Evolutionary conservation across 2,329 filamentous ascomycete genomes (phyloP), one percentile per base, ranked within the genome.

Genomic region (Apiospora marii): DNA sequence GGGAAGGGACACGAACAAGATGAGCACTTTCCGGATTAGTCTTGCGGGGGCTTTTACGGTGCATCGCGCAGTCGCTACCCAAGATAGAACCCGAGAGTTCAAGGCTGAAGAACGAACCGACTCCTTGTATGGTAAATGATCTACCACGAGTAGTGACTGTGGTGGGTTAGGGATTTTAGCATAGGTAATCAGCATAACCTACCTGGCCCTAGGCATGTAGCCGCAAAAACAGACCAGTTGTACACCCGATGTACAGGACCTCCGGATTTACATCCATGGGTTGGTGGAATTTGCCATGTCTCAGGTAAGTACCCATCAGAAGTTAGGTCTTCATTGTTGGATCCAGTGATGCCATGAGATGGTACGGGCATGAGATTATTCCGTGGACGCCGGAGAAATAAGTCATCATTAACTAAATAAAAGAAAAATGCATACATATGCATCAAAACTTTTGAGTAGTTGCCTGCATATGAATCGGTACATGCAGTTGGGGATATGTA

Each of bases 1-100:
- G 37, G 37, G 10, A 10, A 64, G 10, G 58, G 34, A 41, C 34
- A 41, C 30, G 19, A 64, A 64, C 58, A 24, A 64, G 58, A 64
- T 64, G 58, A 64, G 58, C 58, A 64, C 8, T 41, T 41, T 41
- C 58, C 58, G 22, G 24, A 41, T 64, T n/a, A 34, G 34, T 64
- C 34, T 64, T 64, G 58, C 1, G 58, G 12, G 58, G 58, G 58
- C 34, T 34, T n/a, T n/a, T 24, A 10, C 22, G 41, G 41, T 41
- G 34, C 58, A 64, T n/a, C n/a, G 58, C 37, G 30, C 4, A 22
- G 19, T 37, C 16, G 30, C 30, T 61, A 7, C 53, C 53, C 30
- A 14, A 61, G 30, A 34, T 30, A 34, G 14, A 34, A 30, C 53
- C 53, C 53, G 53, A 61, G 30, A 61, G 16, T 61, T 61, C 53